Conservation (phyloP, 306 rosid genomes). For the Datisca glomerata region DNA sequence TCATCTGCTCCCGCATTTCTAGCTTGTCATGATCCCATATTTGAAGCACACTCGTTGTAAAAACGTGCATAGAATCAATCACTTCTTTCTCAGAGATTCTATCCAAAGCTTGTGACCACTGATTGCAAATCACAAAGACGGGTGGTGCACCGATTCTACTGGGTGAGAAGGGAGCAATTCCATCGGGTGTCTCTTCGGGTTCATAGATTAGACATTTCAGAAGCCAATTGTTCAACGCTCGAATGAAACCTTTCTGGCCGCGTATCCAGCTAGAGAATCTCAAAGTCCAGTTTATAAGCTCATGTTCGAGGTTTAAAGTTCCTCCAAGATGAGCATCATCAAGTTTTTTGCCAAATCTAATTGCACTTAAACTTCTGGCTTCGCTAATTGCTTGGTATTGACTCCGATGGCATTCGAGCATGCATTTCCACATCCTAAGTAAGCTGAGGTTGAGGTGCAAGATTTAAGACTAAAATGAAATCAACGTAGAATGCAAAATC, state of each 20-base stretch:
- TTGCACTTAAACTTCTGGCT: slow-evolving; percentile 63
- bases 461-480: too few species aligned
- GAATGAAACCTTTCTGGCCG: slow-evolving; percentile 71
- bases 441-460: slow-evolving; percentile 39
- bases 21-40: slow-evolving; percentile 76
- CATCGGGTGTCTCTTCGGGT: slow-evolving; percentile 92
- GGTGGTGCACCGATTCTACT: slow-evolving; percentile 88
- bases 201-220: slow-evolving; percentile 66
- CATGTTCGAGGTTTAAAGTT: slow-evolving; percentile 60
- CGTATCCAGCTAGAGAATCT: slow-evolving; percentile 77
- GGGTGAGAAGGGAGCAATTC: slow-evolving; percentile 85
- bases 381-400: slow-evolving; percentile 76
- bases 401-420: slow-evolving; percentile 85
- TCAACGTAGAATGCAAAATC: slow-evolving; percentile 1
- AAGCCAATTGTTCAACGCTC: slow-evolving; percentile 85
- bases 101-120: slow-evolving; percentile 86
- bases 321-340: slow-evolving; percentile 56
- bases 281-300: slow-evolving; percentile 81
- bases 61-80: slow-evolving; percentile 63
- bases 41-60: slow-evolving; percentile 59
- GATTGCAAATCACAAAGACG: slow-evolving; percentile 85
- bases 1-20: slow-evolving; percentile 50
- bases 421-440: slow-evolving; percentile 82
- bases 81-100: slow-evolving; percentile 84
- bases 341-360: slow-evolving; percentile 53